Evolutionary conservation across 352 stramenopile species (phyloP).

Genomic region (Phytophthora quininea): DNA sequence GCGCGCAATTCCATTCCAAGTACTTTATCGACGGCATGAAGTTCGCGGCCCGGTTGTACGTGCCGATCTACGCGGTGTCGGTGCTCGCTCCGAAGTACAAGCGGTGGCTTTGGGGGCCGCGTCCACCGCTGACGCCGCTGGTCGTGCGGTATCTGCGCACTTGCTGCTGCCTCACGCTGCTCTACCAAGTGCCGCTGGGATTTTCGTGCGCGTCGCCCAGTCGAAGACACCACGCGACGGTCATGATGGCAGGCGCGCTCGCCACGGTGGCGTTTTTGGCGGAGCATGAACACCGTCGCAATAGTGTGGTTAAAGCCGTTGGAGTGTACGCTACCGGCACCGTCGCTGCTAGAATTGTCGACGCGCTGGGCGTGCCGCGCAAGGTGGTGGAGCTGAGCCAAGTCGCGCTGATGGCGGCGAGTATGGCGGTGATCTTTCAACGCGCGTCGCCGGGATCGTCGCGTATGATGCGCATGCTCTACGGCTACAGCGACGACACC

Average conservation of each 20-base stretch:
- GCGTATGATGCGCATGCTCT: conserved; percentile 58
- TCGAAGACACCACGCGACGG: conserved; percentile 34
- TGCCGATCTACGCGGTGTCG: conserved; percentile 72
- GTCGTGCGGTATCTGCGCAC: conserved; percentile 61
- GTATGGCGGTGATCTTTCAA: conserved; percentile 57
- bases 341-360: conserved; percentile 34
- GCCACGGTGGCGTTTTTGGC: conserved; percentile 51
- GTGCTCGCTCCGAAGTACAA: conserved; percentile 63
- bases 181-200: conserved; percentile 61
- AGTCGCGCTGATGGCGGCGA: conserved; percentile 42
- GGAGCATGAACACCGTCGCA: conserved; percentile 60
- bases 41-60: conserved; percentile 53
- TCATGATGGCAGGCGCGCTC: conserved; percentile 45
- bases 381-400: conserved; percentile 36
- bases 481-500: conserved; percentile 44
- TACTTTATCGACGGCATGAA: conserved; percentile 49
- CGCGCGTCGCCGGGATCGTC: conserved; percentile 47
- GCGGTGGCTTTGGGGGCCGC: conserved; percentile 61
- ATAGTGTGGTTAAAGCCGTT: conserved; percentile 63
- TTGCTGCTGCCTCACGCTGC: conserved; percentile 60
- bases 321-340: conserved; percentile 56
- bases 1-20: conserved; percentile 48
- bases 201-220: conserved; percentile 56
- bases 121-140: conserved; percentile 42
- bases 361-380: conserved; percentile 21